Evolutionary conservation across 805 yeast genomes (phyloP).

Genomic region (Suhomyces sp.): DNA sequence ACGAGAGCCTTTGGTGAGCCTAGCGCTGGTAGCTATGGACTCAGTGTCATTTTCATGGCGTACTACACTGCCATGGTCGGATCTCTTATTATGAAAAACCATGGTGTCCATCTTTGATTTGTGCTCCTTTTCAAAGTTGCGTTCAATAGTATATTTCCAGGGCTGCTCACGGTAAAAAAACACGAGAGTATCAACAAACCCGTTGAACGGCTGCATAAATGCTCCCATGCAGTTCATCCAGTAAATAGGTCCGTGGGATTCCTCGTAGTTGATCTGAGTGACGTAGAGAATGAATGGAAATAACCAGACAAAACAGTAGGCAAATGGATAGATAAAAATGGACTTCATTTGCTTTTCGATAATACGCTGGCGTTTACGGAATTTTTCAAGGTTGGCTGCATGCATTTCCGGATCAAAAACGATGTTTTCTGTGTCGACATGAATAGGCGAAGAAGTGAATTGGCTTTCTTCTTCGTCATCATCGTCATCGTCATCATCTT

Average conservation of each 20-base stretch:
- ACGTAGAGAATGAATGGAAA: conserved; percentile 71
- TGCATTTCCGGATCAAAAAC: conserved; percentile 45
- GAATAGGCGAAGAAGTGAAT: conserved; percentile 14
- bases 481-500: conserved; percentile 21
- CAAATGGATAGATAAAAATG: conserved; percentile 79
- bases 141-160: conserved; percentile 55
- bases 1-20: conserved; percentile 23
- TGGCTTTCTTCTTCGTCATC: conserved; percentile 19
- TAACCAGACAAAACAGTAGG: conserved; percentile 78
- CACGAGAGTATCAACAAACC: conserved; percentile 72
- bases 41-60: conserved; percentile 8
- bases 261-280: conserved; percentile 50
- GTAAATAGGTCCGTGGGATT: conserved; percentile 47
- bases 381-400: conserved; percentile 55
- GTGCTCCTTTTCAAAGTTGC: conserved; percentile 36
- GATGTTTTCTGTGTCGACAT: conserved; percentile 18
- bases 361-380: conserved; percentile 59
- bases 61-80: not conserved
- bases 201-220: conserved; percentile 75
- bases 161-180: conserved; percentile 77
- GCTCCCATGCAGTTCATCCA: conserved; percentile 71
- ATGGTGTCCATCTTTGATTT: conserved; percentile 21
- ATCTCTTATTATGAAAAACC: conserved; percentile 1
- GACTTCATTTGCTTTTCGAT: conserved; percentile 76
- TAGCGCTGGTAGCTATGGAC: conserved; percentile 25